Base-by-base conservation (phyloP, 208 protist genomes). In the Leishmania amazonensis region DNA sequence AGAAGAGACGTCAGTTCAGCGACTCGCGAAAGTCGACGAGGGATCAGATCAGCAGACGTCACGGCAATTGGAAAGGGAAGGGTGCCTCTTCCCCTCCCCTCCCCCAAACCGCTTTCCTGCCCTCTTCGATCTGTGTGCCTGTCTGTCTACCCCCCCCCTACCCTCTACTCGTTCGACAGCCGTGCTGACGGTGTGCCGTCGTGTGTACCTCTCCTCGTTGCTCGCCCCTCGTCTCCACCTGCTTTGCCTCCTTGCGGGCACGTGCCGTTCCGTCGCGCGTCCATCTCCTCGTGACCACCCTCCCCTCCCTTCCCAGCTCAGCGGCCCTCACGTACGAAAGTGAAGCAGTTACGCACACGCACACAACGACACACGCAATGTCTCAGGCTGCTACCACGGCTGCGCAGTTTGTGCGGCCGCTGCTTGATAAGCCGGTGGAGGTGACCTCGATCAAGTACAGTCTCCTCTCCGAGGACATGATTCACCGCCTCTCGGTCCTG, bases 401-500 rank as follows among this genome's bases (percentile, higher is more conserved):
- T 45, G 80, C 80, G 64, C 77, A 79, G 73, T 83, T 87, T 57
- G 94, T 94, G 70, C 88, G 91, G 65, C 86, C 84, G 70, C 79
- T 82, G 47, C 80, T 83, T 40, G 86, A 94, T 72, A 85, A 88
- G 53, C 95, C 95, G 17, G 90, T 92, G 17, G 84, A 91, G 78
- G 90, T 98, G 45, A 88, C 81, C 57, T 88, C 91, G 54, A 91
- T 99, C 78, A 90, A 95, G 60, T 99, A 99, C 89, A 94, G 96
- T 40, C 74, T 99, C 42, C 96, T 99, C 67, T 94, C 90, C 53
- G 83, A 87, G 4, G 85, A 94, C 62, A 95, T 97, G 67, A 96
- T 99, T 42, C 92, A 96, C 89, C 87, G 88, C 80, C 87, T 93
- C 78, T 94, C 96, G 47, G 91, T 92, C 68, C 83, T 96, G 78